phyloP scores from a whole-genome alignment of 768 basidiomycete species.

The Sporobolomyces pararoseus region DNA sequence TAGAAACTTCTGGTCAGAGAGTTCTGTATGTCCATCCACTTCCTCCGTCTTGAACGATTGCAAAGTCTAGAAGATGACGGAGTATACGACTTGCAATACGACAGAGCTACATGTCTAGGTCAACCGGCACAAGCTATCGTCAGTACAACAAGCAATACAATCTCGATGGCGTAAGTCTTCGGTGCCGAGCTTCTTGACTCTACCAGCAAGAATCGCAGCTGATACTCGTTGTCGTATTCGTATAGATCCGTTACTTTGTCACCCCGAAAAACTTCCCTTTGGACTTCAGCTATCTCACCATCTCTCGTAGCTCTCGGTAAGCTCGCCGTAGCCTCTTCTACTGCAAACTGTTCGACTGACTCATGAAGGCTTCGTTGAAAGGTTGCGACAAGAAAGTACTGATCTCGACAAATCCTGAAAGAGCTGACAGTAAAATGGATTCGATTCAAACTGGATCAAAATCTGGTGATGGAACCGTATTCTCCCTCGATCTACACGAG shows the following conservation, averaged over 20 bases:
- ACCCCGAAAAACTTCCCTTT: constrained; percentile 34
- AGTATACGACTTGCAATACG: no score
- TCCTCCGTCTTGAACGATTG: no score
- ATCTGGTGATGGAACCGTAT: constrained; percentile 37
- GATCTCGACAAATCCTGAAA: constrained; percentile 1
- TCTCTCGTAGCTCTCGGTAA: constrained; percentile 30
- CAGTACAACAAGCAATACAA: constrained; percentile 23
- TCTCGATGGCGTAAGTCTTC: constrained; percentile 32
- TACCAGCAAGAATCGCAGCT: no score
- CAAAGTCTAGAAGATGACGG: no score
- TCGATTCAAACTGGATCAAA: constrained; percentile 6
- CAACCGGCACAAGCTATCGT: constrained; percentile 34
- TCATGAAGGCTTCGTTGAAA: background rate
- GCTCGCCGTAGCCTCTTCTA: background rate
- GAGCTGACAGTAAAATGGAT: constrained; percentile 11
- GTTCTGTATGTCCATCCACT: constrained; percentile 1
- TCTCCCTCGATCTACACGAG: constrained; percentile 31
- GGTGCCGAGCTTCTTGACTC: no score
- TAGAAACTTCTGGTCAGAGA: constrained; percentile 10
- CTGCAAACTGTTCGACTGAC: no score
- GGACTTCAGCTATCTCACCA: constrained; percentile 35
- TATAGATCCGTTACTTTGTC: constrained; percentile 30
- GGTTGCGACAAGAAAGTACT: constrained; percentile 37
- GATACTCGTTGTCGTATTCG: no score
- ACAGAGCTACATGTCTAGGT: constrained; percentile 34